Percentiles rank a stretch among this genome's conserved stretches.
Evolutionary conservation across 1,284 basidiomycete species (phyloP).

Genomic region (Ceratobasidium sp.): DNA sequence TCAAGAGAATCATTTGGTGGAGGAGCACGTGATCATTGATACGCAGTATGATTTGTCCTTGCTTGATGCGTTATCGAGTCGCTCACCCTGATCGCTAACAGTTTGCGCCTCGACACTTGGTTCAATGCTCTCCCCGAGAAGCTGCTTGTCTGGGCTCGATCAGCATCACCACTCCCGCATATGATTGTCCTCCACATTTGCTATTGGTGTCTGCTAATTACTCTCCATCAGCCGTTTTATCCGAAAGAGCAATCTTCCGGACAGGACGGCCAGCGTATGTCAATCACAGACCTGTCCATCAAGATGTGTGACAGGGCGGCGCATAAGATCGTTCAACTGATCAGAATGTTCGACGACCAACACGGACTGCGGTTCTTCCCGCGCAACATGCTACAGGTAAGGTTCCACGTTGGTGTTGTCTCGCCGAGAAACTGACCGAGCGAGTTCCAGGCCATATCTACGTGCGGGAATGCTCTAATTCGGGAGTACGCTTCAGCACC

Average conservation of each 20-base stretch:
- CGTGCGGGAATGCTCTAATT: conserved; percentile 7
- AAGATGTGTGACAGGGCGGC: conserved; percentile 73
- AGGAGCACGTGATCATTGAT: conserved; percentile 30
- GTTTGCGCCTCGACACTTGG: conserved; percentile 73
- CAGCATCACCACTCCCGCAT: conserved; percentile 69
- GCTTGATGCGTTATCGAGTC: background rate
- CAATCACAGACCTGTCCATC: conserved; percentile 58
- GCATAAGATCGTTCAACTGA: conserved; percentile 72
- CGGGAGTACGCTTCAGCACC: conserved; percentile 13
- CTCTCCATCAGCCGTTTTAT: conserved; percentile 76
- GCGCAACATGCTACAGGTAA: background rate
- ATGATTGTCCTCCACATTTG: conserved; percentile 74
- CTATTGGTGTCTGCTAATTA: conserved; percentile 74
- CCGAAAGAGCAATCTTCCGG: conserved; percentile 39
- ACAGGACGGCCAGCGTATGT: conserved; percentile 56
- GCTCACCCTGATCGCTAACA: conserved; percentile 51
- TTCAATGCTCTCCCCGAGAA: conserved; percentile 68
- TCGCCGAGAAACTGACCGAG: background rate
- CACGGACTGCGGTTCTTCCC: conserved; percentile 44
- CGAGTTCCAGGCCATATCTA: background rate
- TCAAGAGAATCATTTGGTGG: background rate
- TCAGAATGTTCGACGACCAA: conserved; percentile 51
- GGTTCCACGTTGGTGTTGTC: background rate
- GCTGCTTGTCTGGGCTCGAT: conserved; percentile 63
- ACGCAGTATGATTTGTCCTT: background rate